Base-by-base conservation (phyloP, 2,329 filamentous ascomycete species). In the Emericellopsis atlantica region DNA sequence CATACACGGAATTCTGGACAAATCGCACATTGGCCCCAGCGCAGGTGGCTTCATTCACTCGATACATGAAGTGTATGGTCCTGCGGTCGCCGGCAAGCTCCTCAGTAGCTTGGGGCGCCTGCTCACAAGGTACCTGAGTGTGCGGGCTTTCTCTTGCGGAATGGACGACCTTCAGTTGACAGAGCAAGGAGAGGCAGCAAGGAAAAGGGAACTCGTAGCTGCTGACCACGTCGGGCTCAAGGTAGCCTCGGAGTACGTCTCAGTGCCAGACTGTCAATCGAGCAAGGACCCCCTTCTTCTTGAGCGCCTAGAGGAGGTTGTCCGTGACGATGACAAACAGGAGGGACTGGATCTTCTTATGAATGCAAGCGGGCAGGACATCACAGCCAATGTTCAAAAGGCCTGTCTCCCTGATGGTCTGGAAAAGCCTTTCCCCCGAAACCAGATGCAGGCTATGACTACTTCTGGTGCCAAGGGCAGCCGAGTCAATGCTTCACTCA, bases 361-460 rank as follows among this genome's bases (percentile, higher is more conserved):
- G 60, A 96, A 93, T 55, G 70, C 74, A 22, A 71, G 72, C 39
- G 82, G 79, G 39, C 69, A 70, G 11, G 62, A 72, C 4, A 74
- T 98, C 22, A 95, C 90, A 4, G 80, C 84, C 14, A 74, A 70
- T 1, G 81, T 96, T 36, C 94, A 89, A 9, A 70, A 70, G 37
- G 74, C 76, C 2, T 95, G 88, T 60, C 72, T 98, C 49, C 92
- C 92, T 1, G 64, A 67, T 16, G 87, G 85, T 34, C 74, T 98
- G 23, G 79, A 85, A 53, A 98, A 96, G 63, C 77, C 84, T 7
- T 98, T 98, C 61, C 92, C 92, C 1, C 83, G 82, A 55, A 98
- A 98, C 55, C 90, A 96, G 63, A 98, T 98, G 90, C 92, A 98
- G 69, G 79, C 85, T 48, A 98, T 98, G 92, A 98, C 92, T 18